Base-by-base conservation (phyloP, 805 yeast genomes). In the Candida sakaeoensis region DNA sequence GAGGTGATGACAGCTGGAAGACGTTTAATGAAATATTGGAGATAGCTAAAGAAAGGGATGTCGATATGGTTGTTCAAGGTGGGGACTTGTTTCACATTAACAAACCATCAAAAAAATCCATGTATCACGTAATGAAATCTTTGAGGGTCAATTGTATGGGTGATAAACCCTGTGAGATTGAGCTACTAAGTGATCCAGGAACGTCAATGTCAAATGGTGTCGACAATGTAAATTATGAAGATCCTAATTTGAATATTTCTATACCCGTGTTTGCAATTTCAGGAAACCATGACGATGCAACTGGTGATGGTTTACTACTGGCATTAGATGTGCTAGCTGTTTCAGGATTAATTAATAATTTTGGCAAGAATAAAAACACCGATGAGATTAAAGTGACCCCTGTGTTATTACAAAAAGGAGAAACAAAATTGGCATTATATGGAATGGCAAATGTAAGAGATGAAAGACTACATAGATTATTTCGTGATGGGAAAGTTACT, bases 221-320 rank as follows among this genome's bases (percentile, higher is more conserved):
- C 48, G 75, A 80, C 36, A 74, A 77, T 40, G 85, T 90, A 19
- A 89, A 89, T 54, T 95, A 86, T 57, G 93, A 87, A 54, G 98
- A 93, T 58, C 88, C 91, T 2, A 88, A 93, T 58, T 61, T 87
- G 44, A 93, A 93, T 59, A 82, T 93, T 2, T 80, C 95, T 0
- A 75, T 90, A 12, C 99, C 99, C 0, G 75, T 93, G 7, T 88
- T 93, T 68, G 91, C 90, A 5, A 91, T 93, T 3, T 80, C 91
- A 33, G 99, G 99, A 2, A 93, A 93, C 53, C 99, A 93, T 58
- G 99, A 93, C 60, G 98, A 93, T 61, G 87, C 96, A 3, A 85
- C 95, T 0, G 98, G 98, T 1, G 85, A 80, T 39, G 82, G 83
- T 16, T 63, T 86, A 39, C 65, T 93, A 10, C 80, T 90, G 40